Conservation (phyloP, 2,329 filamentous ascomycete species). For the Pestalotiopsis fici region DNA sequence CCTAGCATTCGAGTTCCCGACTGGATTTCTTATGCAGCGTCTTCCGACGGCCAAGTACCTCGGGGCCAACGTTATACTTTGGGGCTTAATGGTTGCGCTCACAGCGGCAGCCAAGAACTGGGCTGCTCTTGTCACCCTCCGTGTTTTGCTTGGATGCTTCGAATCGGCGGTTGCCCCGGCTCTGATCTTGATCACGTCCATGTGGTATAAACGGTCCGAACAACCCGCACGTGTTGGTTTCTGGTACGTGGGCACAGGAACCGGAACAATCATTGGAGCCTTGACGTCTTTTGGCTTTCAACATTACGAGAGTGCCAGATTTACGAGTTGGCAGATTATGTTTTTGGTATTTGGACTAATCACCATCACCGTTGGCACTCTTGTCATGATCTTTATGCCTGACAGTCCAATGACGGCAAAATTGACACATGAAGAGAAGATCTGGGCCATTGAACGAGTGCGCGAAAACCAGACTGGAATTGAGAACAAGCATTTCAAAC, state of each 20-base stretch:
- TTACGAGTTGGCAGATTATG: constrained; percentile 54
- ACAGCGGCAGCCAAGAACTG: constrained; percentile 53
- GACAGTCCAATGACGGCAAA: constrained; percentile 25
- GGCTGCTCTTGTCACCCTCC: constrained; percentile 46
- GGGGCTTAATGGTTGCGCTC: constrained; percentile 47
- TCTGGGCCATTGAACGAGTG: constrained; percentile 25
- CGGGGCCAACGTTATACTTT: constrained; percentile 42
- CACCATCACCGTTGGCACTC: constrained; percentile 20
- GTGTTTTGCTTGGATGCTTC: constrained; percentile 53
- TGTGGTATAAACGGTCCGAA: constrained; percentile 57
- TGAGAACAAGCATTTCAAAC: constrained; percentile 28
- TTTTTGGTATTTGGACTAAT: constrained; percentile 44
- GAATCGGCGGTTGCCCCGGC: constrained; percentile 55
- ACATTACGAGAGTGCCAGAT: constrained; percentile 41
- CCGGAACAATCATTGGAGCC: constrained; percentile 42
- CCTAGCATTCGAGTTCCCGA: constrained; percentile 31
- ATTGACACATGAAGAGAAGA: constrained; percentile 22
- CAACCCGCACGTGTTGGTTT: constrained; percentile 58
- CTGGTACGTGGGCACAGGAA: constrained; percentile 55
- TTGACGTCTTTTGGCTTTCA: constrained; percentile 45
- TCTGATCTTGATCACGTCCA: constrained; percentile 55
- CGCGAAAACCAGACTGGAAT: constrained; percentile 26
- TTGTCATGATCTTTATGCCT: constrained; percentile 22
- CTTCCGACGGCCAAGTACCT: constrained; percentile 55
- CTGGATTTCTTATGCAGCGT: constrained; percentile 51